Percentiles rank a stretch among this genome's conserved stretches.
Evolutionary conservation across 306 rosid genomes (phyloP).

Genomic region (Lathyrus sativus): DNA sequence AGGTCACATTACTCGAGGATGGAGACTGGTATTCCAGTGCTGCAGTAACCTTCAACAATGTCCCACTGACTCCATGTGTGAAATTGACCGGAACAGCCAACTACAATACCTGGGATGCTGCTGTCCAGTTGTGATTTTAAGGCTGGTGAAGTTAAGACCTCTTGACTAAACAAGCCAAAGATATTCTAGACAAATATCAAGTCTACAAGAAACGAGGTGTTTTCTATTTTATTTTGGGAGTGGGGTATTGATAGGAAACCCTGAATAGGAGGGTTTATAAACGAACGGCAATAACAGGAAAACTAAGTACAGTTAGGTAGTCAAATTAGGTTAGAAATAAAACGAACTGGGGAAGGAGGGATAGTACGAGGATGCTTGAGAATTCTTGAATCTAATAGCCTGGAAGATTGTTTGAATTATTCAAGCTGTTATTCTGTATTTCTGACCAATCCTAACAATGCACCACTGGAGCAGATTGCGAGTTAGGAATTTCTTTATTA

Average conservation of each 20-base stretch:
- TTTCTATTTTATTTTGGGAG: background rate
- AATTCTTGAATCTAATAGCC: background rate
- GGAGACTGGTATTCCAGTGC: background rate
- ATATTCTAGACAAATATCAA: background rate
- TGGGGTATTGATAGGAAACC: slow-evolving; percentile 1
- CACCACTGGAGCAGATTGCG: background rate
- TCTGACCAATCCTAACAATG: slow-evolving; percentile 5
- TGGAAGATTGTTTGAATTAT: background rate
- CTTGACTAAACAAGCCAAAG: background rate
- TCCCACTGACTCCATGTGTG: background rate
- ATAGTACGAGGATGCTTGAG: background rate
- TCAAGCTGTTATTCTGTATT: background rate
- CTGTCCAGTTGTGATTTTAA: background rate
- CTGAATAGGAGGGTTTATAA: slow-evolving; percentile 1
- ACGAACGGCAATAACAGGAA: background rate
- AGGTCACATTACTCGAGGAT: background rate
- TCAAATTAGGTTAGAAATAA: background rate
- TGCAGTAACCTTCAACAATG: slow-evolving; percentile 5
- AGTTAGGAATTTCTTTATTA: background rate
- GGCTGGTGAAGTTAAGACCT: background rate
- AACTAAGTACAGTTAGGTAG: background rate
- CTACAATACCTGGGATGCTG: background rate
- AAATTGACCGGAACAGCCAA: no score
- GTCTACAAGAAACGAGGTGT: background rate
- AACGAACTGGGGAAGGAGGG: slow-evolving; percentile 1